Conservation (phyloP, 768 basidiomycete genomes). For the Suillus subalutaceus region DNA sequence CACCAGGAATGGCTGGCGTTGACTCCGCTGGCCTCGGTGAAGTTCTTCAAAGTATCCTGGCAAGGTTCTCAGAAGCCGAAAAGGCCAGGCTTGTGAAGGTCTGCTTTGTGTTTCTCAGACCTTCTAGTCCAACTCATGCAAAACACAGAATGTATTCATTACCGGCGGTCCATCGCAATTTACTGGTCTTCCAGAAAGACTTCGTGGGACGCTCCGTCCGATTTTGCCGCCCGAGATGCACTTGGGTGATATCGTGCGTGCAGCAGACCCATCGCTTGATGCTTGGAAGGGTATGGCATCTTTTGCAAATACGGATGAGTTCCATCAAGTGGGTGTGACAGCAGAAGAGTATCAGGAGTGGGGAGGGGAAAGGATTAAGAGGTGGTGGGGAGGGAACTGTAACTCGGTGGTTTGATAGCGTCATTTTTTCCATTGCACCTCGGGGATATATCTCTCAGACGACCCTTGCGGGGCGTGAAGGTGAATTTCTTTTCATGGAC, state of each 20-base stretch:
- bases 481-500: no score
- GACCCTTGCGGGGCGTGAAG: no score
- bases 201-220: constrained; percentile 78
- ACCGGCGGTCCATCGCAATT: constrained; percentile 83
- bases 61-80: constrained; percentile 67
- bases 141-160: constrained; percentile 78
- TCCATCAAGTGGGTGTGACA: constrained; percentile 61
- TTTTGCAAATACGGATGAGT: constrained; percentile 61
- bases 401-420: constrained; percentile 38
- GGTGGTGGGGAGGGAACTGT: constrained; percentile 95
- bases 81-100: constrained; percentile 80
- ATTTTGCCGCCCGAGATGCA: constrained; percentile 83
- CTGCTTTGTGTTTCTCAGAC: constrained; percentile 14
- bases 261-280: constrained; percentile 69
- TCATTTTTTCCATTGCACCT: not conserved
- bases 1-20: constrained; percentile 91
- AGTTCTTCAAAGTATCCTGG: constrained; percentile 81
- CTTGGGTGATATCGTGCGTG: constrained; percentile 57
- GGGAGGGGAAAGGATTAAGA: constrained; percentile 84
- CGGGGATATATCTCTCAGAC: no score
- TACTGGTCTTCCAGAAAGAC: constrained; percentile 65
- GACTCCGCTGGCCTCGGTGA: constrained; percentile 96
- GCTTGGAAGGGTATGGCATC: constrained; percentile 95
- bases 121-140: not conserved
- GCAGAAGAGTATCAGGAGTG: constrained; percentile 87